Evolutionary conservation across 2,329 filamentous ascomycete species (phyloP).

Genomic region (Fusarium virguliforme): DNA sequence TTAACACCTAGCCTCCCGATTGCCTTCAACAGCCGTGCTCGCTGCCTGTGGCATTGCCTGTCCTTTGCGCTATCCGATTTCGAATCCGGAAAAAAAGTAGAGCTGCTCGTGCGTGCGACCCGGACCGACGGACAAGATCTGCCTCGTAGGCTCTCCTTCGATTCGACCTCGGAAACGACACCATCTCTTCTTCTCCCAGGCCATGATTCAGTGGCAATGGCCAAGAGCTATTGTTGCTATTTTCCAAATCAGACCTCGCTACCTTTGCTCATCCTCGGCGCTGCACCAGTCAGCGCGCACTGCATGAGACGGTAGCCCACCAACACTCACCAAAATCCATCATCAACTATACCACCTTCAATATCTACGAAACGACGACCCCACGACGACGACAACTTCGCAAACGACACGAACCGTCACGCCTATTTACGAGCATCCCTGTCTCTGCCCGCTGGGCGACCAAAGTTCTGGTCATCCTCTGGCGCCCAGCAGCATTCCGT

Average conservation of each 20-base stretch:
- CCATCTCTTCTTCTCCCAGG: conserved; percentile 28
- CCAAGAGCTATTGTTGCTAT: conserved; percentile 44
- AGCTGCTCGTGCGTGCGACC: conserved; percentile 19
- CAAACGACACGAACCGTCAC: conserved; percentile 25
- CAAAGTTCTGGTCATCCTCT: conserved; percentile 43
- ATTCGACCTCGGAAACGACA: conserved; percentile 34
- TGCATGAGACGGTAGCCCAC: conserved; percentile 38
- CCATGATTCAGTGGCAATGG: conserved; percentile 48
- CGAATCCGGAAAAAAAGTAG: conserved; percentile 31
- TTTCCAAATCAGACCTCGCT: conserved; percentile 31
- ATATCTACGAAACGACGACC: conserved; percentile 41
- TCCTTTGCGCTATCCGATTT: conserved; percentile 30
- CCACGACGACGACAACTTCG: conserved; percentile 41
- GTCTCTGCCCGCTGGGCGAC: conserved; percentile 45
- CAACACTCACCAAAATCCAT: conserved; percentile 39
- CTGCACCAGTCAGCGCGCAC: conserved; percentile 41
- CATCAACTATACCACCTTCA: conserved; percentile 30
- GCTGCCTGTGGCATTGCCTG: conserved; percentile 26
- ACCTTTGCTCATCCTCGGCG: conserved; percentile 29
- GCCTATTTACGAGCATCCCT: conserved; percentile 19
- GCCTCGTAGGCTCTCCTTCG: conserved; percentile 22
- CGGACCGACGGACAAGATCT: conserved; percentile 28
- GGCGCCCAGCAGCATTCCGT: conserved; percentile 44
- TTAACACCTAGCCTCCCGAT: conserved; percentile 33
- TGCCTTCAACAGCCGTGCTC: conserved; percentile 36